Evolutionary conservation across 2,329 filamentous ascomycete genomes (phyloP).

Genomic region (Cadophora sp.): DNA sequence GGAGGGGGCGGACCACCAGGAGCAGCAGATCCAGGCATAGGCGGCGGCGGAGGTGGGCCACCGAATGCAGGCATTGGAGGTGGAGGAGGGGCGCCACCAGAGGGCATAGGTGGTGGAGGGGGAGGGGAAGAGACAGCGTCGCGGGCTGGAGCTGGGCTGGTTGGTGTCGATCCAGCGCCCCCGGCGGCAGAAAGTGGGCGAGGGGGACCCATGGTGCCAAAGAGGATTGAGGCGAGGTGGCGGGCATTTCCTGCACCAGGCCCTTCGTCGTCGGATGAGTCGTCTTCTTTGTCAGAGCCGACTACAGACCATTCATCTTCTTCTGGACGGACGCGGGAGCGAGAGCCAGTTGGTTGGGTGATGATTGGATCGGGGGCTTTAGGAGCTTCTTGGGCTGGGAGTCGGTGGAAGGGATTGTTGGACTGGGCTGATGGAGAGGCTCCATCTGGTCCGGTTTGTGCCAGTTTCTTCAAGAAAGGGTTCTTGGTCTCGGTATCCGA

Average conservation of each 20-base stretch:
- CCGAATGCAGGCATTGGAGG: slow-evolving; percentile 43
- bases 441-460: slow-evolving; percentile 61
- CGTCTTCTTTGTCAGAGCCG: slow-evolving; percentile 78
- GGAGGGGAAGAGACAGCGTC: slow-evolving; percentile 52
- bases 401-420: slow-evolving; percentile 94
- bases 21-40: slow-evolving; percentile 42
- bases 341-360: slow-evolving; percentile 51
- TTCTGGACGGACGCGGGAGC: slow-evolving; percentile 62
- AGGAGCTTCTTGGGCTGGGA: slow-evolving; percentile 66
- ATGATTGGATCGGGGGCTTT: slow-evolving; percentile 52
- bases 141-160: slow-evolving; percentile 47
- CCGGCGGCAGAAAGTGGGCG: slow-evolving; percentile 85
- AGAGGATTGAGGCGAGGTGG: slow-evolving; percentile 91
- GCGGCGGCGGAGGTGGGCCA: slow-evolving; percentile 45
- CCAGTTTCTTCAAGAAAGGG: slow-evolving; percentile 91
- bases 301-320: slow-evolving; percentile 84
- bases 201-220: slow-evolving; percentile 95
- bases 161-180: slow-evolving; percentile 57
- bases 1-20: slow-evolving; percentile 51
- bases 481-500: slow-evolving; percentile 85
- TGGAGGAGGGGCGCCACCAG: slow-evolving; percentile 48
- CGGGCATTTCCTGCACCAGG: slow-evolving; percentile 85
- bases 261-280: slow-evolving; percentile 76
- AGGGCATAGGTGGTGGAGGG: slow-evolving; percentile 56
- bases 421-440: slow-evolving; percentile 52